Evolutionary conservation across 1,284 basidiomycete genomes (phyloP).

Genomic region (Apiotrichum sp.): DNA sequence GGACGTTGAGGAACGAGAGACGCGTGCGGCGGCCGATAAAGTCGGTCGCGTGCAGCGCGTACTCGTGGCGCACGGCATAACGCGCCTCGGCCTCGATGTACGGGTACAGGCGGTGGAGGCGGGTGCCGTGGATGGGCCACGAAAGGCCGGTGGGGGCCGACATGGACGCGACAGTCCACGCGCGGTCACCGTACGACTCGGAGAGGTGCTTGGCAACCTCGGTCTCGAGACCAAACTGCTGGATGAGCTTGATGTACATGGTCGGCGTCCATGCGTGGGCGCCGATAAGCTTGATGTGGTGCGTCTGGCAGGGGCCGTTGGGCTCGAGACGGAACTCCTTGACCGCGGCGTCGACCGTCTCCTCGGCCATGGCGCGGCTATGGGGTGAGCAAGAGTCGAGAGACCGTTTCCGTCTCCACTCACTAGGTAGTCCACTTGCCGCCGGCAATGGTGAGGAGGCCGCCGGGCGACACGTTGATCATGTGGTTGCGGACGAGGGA

Average conservation of each 20-base stretch:
- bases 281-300: constrained; percentile 77
- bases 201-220: constrained; percentile 90
- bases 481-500: constrained; percentile 91
- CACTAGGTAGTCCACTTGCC: constrained; percentile 98
- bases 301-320: constrained; percentile 68
- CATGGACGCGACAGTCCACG: constrained; percentile 86
- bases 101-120: constrained; percentile 70
- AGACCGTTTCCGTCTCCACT: constrained; percentile 15
- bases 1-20: constrained; percentile 86
- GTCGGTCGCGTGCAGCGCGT: constrained; percentile 82
- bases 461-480: constrained; percentile 74
- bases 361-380: constrained; percentile 83
- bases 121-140: constrained; percentile 80
- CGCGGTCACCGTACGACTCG: constrained; percentile 85
- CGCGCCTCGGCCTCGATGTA: constrained; percentile 92
- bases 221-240: constrained; percentile 81
- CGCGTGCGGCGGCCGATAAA: constrained; percentile 87
- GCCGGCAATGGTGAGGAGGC: constrained; percentile 88
- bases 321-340: constrained; percentile 63
- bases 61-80: constrained; percentile 85
- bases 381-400: background rate
- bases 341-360: constrained; percentile 85
- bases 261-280: constrained; percentile 90
- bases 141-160: constrained; percentile 60
- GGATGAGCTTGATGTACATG: constrained; percentile 95